These are phyloP conservation scores for Porodaedalea pini DNA, from an alignment of 1,284 basidiomycete species.

Conservation along the genomic window DNA sequence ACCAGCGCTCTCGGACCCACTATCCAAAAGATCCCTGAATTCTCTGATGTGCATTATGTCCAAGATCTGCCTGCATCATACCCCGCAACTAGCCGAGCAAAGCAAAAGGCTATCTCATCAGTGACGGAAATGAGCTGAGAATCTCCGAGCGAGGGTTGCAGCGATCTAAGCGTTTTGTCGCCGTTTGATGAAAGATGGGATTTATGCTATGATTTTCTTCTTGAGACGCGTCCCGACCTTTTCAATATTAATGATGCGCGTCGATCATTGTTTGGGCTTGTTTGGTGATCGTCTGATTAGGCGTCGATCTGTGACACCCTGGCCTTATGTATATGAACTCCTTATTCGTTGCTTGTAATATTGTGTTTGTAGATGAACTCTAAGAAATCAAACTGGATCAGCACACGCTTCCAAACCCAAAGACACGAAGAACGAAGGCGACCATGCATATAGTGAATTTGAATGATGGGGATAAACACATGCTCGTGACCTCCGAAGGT, in stretches of 20 bases:
- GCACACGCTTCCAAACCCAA: too few species aligned
- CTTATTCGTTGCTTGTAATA: too few species aligned
- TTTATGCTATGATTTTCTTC: not conserved
- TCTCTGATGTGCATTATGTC: not conserved
- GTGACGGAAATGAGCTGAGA: not conserved
- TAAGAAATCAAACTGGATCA: too few species aligned
- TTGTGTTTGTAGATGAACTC: too few species aligned
- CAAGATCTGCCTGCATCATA: too few species aligned
- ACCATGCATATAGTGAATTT: too few species aligned
- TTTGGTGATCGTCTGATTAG: not conserved
- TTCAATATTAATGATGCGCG: not conserved
- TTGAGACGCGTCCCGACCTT: not conserved
- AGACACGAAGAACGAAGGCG: too few species aligned
- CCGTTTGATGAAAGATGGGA: not conserved
- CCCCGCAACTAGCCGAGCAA: not conserved
- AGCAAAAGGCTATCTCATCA: conserved; percentile 5
- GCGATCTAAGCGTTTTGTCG: not conserved
- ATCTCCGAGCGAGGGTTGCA: not conserved
- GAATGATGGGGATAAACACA: not conserved
- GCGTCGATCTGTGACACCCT: not conserved
- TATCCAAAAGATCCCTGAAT: not conserved
- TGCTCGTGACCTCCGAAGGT: too few species aligned
- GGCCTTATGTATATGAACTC: too few species aligned
- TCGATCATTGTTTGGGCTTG: not conserved
- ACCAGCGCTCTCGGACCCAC: not conserved